Percentiles rank a stretch among this genome's conserved stretches.
These are phyloP conservation scores for Calvatia gigantea DNA, from an alignment of 768 basidiomycete genomes.

Conservation along the genomic window DNA sequence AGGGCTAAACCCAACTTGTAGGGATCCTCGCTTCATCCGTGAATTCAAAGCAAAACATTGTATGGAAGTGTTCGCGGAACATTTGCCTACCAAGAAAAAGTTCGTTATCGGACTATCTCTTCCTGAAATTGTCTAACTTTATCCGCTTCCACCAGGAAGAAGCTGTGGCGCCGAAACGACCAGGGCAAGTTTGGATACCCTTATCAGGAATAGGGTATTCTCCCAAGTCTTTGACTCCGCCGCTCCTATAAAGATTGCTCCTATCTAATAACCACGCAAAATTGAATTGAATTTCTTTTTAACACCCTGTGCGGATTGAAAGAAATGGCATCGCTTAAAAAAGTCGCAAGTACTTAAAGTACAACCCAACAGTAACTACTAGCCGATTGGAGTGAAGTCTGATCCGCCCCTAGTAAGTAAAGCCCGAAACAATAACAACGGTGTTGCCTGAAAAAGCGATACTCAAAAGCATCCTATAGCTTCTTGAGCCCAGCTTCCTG, in stretches of 20 bases:
- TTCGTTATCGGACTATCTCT: constrained; percentile 35
- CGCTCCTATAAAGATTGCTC: neutral
- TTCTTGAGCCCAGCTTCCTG: too few species aligned
- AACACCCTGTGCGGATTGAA: too few species aligned
- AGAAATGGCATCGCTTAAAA: too few species aligned
- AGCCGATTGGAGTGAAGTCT: too few species aligned
- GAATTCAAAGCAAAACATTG: constrained; percentile 86
- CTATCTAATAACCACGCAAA: too few species aligned
- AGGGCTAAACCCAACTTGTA: constrained; percentile 22
- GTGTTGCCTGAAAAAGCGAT: too few species aligned
- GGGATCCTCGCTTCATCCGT: constrained; percentile 96
- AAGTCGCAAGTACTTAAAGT: too few species aligned
- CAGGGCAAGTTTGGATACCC: constrained; percentile 86
- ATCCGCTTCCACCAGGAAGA: constrained; percentile 59
- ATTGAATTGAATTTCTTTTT: too few species aligned
- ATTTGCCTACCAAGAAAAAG: constrained; percentile 88
- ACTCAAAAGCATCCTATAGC: too few species aligned
- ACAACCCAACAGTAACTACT: too few species aligned
- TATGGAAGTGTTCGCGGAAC: constrained; percentile 82
- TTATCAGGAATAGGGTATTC: constrained; percentile 61
- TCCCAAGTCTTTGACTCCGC: neutral
- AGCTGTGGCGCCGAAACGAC: constrained; percentile 88
- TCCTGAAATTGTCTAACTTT: neutral
- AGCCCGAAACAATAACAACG: too few species aligned
- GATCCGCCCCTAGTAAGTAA: too few species aligned